Evolutionary conservation across 75 land plant genomes (phyloP).

Genomic region (Cunninghamia lanceolata): DNA sequence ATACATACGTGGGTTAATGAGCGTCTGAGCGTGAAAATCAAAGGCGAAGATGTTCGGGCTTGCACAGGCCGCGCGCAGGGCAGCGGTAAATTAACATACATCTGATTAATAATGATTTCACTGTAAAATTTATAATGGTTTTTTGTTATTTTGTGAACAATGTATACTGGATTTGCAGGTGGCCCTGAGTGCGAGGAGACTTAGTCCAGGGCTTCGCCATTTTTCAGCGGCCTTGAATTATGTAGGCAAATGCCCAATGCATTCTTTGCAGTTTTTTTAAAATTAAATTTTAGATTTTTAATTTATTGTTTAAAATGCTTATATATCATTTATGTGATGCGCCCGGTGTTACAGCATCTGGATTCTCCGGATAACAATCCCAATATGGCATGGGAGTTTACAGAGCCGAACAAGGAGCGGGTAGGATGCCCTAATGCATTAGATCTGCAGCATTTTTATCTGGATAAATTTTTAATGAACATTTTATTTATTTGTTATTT

Average conservation of each 20-base stretch:
- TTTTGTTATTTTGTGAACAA: not conserved
- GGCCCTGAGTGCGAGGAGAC: not conserved
- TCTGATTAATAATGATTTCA: not conserved
- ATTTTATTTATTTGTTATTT: not conserved
- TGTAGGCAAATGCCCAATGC: slow-evolving; percentile 30
- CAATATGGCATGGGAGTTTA: slow-evolving; percentile 78
- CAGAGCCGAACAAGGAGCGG: slow-evolving; percentile 56
- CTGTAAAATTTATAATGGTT: not conserved
- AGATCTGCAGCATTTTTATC: not conserved
- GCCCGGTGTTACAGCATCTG: slow-evolving; percentile 58
- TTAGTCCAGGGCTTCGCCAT: slow-evolving; percentile 25
- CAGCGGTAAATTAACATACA: not conserved
- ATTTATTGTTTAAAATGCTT: not conserved
- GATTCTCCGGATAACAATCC: slow-evolving; percentile 89
- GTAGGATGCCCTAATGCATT: slow-evolving; percentile 26
- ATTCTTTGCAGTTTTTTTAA: not conserved
- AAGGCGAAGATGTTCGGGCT: not conserved
- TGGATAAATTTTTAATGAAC: not conserved
- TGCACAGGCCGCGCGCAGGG: slow-evolving; percentile 11
- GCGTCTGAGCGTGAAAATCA: not conserved
- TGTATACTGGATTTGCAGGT: not conserved
- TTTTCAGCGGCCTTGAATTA: slow-evolving; percentile 79
- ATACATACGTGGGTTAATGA: too few species aligned
- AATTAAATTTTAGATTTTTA: not conserved
- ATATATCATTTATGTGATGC: not conserved